Base-by-base conservation (phyloP, 2,329 filamentous ascomycete species). In the Curvularia sp. region DNA sequence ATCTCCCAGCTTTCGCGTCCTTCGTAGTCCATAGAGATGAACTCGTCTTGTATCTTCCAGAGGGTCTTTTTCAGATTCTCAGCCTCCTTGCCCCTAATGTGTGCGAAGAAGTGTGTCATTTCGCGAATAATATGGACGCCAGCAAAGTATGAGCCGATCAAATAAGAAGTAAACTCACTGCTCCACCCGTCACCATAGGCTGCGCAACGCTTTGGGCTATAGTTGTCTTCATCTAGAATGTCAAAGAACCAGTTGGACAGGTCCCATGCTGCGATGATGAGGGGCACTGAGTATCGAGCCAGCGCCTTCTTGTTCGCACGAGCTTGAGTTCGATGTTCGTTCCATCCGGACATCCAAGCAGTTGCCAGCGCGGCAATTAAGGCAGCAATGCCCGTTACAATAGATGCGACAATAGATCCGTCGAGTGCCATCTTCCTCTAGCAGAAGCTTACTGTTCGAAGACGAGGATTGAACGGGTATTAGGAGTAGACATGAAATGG, bases 21-120 rank as follows among this genome's bases (percentile, higher is more conserved):
- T 10, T 53, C 39, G 19, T 56, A 60, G 13, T 56, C 3, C 49
- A 60, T 53, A 1, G 57, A 53, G 8, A 50, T 36, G 34, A 56
- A 60, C 39, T 60, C 53, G 18, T 60, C 49, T 46, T 60, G 53
- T 18, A 56, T 60, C 10, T 60, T 60, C 57, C 45, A 56, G 13
- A 60, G 57, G 27, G 53, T 28, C 32, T 30, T 56, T 32, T 60
- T 60, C 13, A 59, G 36, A 23, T 18, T 46, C 15, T 56, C 53
- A 0, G 45, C 57, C 43, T 55, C 32, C 8, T 41, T 13, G 3
- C 49, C 32, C 15, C 15, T 60, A 7, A 53, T 49, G n/a, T 60
- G 49, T 1, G 57, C 45, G 30, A 56, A 60, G 46, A 60, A 53
- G 28, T 60, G 53, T 10, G 53, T 56, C 53, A 47, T 53, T 18